These are phyloP conservation scores for Huntiella abstrusa DNA, from an alignment of 2,329 filamentous ascomycete genomes.

Conservation along the genomic window DNA sequence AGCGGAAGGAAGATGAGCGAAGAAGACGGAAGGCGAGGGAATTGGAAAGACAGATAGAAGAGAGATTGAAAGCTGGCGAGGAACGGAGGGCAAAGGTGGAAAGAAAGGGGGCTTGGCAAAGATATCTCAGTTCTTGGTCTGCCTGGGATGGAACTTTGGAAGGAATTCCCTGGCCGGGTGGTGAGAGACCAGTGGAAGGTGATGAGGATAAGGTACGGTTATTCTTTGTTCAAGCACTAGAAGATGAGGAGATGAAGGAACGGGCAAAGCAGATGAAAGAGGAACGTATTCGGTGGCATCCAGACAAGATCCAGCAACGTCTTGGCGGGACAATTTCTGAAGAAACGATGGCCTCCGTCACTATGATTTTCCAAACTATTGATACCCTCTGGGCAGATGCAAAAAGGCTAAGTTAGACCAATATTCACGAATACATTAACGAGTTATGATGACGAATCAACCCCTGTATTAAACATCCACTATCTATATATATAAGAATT, in stretches of 20 bases:
- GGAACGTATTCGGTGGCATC: slow-evolving; percentile 88
- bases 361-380: slow-evolving; percentile 77
- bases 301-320: slow-evolving; percentile 88
- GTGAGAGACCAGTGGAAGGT: background rate
- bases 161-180: slow-evolving; percentile 47
- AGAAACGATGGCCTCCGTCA: slow-evolving; percentile 58
- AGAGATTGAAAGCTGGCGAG: slow-evolving; percentile 47
- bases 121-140: slow-evolving; percentile 34
- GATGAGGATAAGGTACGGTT: slow-evolving; percentile 38
- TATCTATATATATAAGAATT: background rate
- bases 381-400: slow-evolving; percentile 43
- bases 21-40: slow-evolving; percentile 17
- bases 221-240: slow-evolving; percentile 40
- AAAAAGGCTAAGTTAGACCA: background rate
- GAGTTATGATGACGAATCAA: background rate
- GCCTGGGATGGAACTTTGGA: slow-evolving; percentile 26
- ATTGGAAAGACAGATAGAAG: slow-evolving; percentile 48
- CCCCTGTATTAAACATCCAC: background rate
- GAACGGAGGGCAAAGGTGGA: slow-evolving; percentile 36
- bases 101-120: slow-evolving; percentile 48
- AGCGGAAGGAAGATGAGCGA: slow-evolving; percentile 18
- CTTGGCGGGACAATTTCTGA: slow-evolving; percentile 57
- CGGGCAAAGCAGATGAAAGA: slow-evolving; percentile 44
- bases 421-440: background rate
- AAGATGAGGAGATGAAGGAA: slow-evolving; percentile 25